Base-by-base conservation (phyloP, 208 protist genomes). In the Trypanosoma brucei region DNA sequence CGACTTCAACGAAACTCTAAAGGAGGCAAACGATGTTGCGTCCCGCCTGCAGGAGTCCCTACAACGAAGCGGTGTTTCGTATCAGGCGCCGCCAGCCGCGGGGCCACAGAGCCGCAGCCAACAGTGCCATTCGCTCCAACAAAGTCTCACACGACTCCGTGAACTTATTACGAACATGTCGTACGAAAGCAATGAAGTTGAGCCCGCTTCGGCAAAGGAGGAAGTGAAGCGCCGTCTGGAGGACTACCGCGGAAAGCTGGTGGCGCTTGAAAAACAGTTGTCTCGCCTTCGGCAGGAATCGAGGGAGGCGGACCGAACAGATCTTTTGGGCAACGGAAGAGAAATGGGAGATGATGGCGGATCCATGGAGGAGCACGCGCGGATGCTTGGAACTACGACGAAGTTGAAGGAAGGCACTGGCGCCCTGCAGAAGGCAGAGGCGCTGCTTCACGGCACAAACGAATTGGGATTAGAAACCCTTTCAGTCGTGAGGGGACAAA, bases 91-190 rank as follows among this genome's bases (percentile, higher is more conserved):
- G 0, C 76, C 83, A 0, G 55, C 68, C 3, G 75, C 76, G 3
- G 83, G 81, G 1, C 81, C 58, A 42, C 3, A 36, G 31, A 62
- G 51, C 40, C 58, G 58, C 35, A 37, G 13, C 3, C 59, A 65
- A 22, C 52, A 54, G 0, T 37, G 9, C 5, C 45, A 65, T 31
- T 36, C 39, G 49, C 36, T 79, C 7, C 75, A 83, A 69, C 79
- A 91, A 51, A 50, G 62, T 30, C 40, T 83, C 13, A 63, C 73
- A 0, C 75, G 84, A 55, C 54, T 81, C 5, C 81, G 83, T 42
- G 79, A 89, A 34, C 37, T 88, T 35, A 33, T 93, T 8, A 89
- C 73, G 8, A 85, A 75, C 52, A 93, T 93, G 87, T 72, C 48
- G 31, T 86, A 86, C 40, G 87, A 93, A 56, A 63, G 75, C 54